Conservation (phyloP, 2,329 filamentous ascomycete species). For the Pseudohalonectria lignicola region DNA sequence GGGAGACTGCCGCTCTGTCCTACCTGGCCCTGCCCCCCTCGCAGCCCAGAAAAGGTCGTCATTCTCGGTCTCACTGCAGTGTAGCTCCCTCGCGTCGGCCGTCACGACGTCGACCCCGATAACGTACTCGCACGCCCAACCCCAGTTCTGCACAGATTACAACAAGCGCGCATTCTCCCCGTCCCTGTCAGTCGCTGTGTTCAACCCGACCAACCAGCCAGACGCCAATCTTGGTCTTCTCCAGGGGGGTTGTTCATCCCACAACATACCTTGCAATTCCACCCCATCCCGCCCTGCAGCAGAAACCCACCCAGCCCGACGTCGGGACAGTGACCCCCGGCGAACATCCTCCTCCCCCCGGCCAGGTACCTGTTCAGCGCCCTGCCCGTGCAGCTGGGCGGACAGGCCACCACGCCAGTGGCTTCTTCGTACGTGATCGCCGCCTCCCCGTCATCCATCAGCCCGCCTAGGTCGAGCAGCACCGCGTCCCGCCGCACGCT, state of each 20-base stretch:
- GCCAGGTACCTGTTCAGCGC: conserved; percentile 27
- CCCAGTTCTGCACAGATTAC: conserved; percentile 42
- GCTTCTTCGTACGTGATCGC: conserved; percentile 24
- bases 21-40: conserved; percentile 31
- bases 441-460: conserved; percentile 6
- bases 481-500: conserved; percentile 31
- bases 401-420: conserved; percentile 25
- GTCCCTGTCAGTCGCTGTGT: too few species aligned
- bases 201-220: too few species aligned
- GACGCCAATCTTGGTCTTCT: too few species aligned
- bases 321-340: conserved; percentile 43
- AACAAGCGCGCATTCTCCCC: too few species aligned
- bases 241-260: not conserved
- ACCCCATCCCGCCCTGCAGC: conserved; percentile 46
- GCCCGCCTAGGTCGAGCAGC: conserved; percentile 22
- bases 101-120: conserved; percentile 34
- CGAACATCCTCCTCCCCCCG: conserved; percentile 31
- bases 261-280: conserved; percentile 42
- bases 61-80: conserved; percentile 25
- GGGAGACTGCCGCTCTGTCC: too few species aligned
- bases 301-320: conserved; percentile 46
- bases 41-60: conserved; percentile 37
- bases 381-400: conserved; percentile 33
- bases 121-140: conserved; percentile 39
- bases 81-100: conserved; percentile 25